Percentiles rank a stretch among this genome's conserved stretches.
These are phyloP conservation scores for Geranium incanum DNA, from an alignment of 441 rosid genomes.

Conservation along the genomic window DNA sequence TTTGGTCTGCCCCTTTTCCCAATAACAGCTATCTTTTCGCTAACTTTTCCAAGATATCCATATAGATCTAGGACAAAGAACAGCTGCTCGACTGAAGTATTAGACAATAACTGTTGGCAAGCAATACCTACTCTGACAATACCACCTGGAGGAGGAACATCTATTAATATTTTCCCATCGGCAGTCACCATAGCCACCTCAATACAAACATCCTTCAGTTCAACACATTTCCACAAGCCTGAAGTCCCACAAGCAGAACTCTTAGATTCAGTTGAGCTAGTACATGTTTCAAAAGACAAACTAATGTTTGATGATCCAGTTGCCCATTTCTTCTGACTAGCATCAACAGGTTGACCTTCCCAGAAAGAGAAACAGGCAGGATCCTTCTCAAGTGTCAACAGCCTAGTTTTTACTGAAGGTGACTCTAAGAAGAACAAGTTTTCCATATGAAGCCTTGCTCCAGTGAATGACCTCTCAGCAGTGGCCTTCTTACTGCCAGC, in stretches of 20 bases:
- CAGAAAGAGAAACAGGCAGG: conserved; percentile 95
- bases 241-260: conserved; percentile 32
- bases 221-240: conserved; percentile 78
- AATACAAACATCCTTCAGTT: conserved; percentile 53
- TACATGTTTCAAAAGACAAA: conserved; percentile 70
- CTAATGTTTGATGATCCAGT: conserved; percentile 57
- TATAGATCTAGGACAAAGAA: conserved; percentile 88
- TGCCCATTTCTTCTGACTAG: conserved; percentile 92
- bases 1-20: conserved; percentile 49
- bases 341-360: conserved; percentile 86
- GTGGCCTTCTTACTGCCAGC: conserved; percentile 27
- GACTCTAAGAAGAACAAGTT: conserved; percentile 79
- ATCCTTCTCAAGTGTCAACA: conserved; percentile 86
- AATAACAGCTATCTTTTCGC: conserved; percentile 62
- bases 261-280: conserved; percentile 30
- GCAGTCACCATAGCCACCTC: conserved; percentile 90
- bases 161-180: conserved; percentile 68
- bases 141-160: conserved; percentile 96
- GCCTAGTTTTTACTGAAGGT: conserved; percentile 59
- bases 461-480: conserved; percentile 48
- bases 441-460: conserved; percentile 85
- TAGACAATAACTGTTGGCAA: conserved; percentile 74
- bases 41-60: conserved; percentile 65
- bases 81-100: conserved; percentile 91
- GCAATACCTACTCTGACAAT: conserved; percentile 79